A percentile compares a stretch with the other conserved stretches of the same genome.
phyloP scores from a whole-genome alignment of 352 stramenopile species.

The Globisporangium abappressorium region DNA sequence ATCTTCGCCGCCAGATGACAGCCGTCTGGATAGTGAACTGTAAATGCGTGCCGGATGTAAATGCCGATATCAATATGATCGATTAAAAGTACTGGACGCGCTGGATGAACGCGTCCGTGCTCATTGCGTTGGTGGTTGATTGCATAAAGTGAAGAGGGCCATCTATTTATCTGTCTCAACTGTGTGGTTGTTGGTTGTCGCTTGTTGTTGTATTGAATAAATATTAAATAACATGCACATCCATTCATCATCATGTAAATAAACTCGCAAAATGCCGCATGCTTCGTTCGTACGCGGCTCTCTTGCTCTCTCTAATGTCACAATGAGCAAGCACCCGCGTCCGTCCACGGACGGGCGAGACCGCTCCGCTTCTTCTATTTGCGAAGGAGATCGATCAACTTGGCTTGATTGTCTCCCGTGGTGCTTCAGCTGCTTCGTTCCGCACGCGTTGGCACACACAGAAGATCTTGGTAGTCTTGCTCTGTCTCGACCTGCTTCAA shows the following conservation, averaged over 20 bases:
- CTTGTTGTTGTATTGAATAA: slow-evolving; percentile 5
- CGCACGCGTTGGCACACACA: background rate
- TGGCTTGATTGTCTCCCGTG: background rate
- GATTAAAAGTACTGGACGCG: background rate
- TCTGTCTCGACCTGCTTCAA: background rate
- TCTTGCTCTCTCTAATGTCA: slow-evolving; percentile 4
- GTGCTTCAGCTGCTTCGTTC: slow-evolving; percentile 3
- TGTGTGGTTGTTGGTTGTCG: background rate
- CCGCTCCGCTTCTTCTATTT: background rate
- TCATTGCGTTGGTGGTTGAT: background rate
- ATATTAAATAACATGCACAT: slow-evolving; percentile 12
- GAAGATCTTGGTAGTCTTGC: background rate
- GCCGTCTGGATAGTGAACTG: background rate
- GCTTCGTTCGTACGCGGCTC: background rate
- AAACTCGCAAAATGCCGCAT: background rate
- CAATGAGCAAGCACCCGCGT: background rate
- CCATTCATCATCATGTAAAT: slow-evolving; percentile 3
- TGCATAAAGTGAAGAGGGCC: background rate
- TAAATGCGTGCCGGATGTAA: background rate
- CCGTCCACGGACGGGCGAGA: background rate
- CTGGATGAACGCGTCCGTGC: background rate
- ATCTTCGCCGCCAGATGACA: background rate
- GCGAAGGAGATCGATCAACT: background rate
- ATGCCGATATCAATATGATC: background rate
- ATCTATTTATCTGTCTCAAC: background rate